Conservation (phyloP, 208 protist genomes). For the Wallacemonas collosoma region DNA sequence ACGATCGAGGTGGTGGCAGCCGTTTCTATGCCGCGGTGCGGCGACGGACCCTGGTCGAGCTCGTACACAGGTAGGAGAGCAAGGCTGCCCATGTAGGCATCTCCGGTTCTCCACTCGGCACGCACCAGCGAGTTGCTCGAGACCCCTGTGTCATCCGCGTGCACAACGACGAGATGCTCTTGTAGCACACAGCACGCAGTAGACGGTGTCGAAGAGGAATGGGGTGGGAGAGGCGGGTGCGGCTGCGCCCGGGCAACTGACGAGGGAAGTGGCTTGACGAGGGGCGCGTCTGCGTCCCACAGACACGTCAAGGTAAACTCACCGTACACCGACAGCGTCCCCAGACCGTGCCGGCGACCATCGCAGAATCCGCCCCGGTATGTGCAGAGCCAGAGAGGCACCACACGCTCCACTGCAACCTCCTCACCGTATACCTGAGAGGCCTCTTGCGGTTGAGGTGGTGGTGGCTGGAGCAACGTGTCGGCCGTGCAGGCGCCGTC, state of each 20-base stretch:
- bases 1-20: too few relatives aligned
- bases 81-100: constrained; percentile 9
- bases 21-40: too few relatives aligned
- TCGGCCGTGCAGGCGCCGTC: constrained; percentile 1
- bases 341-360: constrained; percentile 29
- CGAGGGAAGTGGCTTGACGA: constrained; percentile 11
- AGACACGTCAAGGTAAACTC: constrained; percentile 27
- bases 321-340: constrained; percentile 32
- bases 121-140: not conserved
- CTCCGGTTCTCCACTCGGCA: not conserved
- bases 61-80: not conserved
- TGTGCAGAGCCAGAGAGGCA: constrained; percentile 16
- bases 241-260: not conserved
- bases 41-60: too few relatives aligned
- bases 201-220: too few relatives aligned
- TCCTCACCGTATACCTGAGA: not conserved
- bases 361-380: constrained; percentile 30
- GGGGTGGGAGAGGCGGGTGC: too few relatives aligned
- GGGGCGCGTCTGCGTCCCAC: constrained; percentile 35
- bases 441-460: not conserved
- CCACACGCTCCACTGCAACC: not conserved
- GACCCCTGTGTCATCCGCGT: not conserved
- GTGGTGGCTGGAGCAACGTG: not conserved
- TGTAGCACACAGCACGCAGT: not conserved
- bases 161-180: not conserved